Conservation (phyloP, 495 filamentous ascomycete genomes). For the Polyplosphaeria fusca region DNA sequence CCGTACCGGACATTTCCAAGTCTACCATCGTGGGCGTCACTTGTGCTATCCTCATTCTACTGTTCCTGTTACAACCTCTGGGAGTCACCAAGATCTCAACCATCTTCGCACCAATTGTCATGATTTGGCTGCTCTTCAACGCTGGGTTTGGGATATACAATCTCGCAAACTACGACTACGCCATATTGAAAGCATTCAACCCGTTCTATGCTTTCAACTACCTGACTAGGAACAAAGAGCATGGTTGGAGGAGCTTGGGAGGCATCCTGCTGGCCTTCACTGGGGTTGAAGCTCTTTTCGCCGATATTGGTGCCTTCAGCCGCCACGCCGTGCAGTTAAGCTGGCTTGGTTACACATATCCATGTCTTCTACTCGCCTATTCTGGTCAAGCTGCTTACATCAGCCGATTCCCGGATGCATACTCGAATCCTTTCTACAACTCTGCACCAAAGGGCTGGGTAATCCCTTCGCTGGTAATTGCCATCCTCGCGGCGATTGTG, state of each 20-base stretch:
- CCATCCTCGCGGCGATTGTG: slow-evolving; percentile 67
- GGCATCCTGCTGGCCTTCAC: slow-evolving; percentile 70
- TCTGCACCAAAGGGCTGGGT: slow-evolving; percentile 62
- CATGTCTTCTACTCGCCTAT: slow-evolving; percentile 68
- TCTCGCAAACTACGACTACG: slow-evolving; percentile 51
- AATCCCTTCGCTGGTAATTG: slow-evolving; percentile 62
- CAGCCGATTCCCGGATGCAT: slow-evolving; percentile 56
- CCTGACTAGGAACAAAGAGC: slow-evolving; percentile 57
- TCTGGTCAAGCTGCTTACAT: slow-evolving; percentile 74
- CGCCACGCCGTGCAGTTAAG: slow-evolving; percentile 52
- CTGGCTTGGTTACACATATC: slow-evolving; percentile 65
- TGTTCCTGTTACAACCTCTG: slow-evolving; percentile 69
- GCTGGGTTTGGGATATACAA: slow-evolving; percentile 62
- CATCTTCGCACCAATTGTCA: slow-evolving; percentile 68
- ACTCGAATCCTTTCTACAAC: slow-evolving; percentile 71
- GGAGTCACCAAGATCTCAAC: slow-evolving; percentile 63
- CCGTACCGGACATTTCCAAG: slow-evolving; percentile 47
- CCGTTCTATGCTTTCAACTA: slow-evolving; percentile 62
- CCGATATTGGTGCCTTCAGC: slow-evolving; percentile 68
- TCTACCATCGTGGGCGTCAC: slow-evolving; percentile 62
- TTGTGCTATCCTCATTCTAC: slow-evolving; percentile 64
- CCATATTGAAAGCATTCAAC: slow-evolving; percentile 66
- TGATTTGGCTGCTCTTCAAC: slow-evolving; percentile 71
- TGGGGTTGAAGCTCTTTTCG: slow-evolving; percentile 72
- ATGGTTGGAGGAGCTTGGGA: slow-evolving; percentile 66